These are phyloP conservation scores for Cornus kousa DNA, from an alignment of 148 eudicot genomes.

Conservation along the genomic window DNA sequence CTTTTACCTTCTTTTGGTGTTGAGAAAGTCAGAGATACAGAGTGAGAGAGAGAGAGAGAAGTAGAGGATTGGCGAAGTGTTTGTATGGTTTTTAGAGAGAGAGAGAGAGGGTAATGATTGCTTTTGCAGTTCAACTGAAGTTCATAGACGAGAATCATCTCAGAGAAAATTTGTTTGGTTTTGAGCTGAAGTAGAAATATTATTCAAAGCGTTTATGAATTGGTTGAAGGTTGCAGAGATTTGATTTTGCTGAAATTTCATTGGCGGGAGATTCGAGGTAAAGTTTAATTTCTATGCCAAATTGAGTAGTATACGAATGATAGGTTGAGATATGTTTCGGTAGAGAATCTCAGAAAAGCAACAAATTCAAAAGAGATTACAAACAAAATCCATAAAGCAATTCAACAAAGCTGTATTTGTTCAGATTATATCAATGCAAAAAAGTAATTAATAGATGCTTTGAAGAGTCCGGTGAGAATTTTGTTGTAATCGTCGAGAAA, in stretches of 20 bases:
- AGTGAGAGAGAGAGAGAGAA: background rate
- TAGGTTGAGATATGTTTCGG: background rate
- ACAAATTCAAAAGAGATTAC: background rate
- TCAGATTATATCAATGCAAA: conserved; percentile 1
- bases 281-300: background rate
- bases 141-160: background rate
- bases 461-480: background rate
- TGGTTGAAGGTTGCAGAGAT: background rate
- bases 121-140: background rate
- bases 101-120: background rate
- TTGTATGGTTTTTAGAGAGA: background rate
- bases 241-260: background rate
- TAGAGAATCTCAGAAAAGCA: background rate
- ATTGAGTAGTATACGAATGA: background rate
- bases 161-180: background rate
- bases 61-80: background rate
- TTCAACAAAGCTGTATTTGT: background rate
- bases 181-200: background rate
- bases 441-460: background rate
- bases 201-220: background rate
- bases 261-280: conserved; percentile 12
- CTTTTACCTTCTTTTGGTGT: background rate
- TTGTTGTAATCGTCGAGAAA: background rate
- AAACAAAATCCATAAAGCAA: background rate
- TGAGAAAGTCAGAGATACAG: too few relatives aligned